Evolutionary conservation across 352 stramenopile genomes (phyloP), one percentile per base, ranked within the genome.

Genomic region (Phytopythium helicoides): DNA sequence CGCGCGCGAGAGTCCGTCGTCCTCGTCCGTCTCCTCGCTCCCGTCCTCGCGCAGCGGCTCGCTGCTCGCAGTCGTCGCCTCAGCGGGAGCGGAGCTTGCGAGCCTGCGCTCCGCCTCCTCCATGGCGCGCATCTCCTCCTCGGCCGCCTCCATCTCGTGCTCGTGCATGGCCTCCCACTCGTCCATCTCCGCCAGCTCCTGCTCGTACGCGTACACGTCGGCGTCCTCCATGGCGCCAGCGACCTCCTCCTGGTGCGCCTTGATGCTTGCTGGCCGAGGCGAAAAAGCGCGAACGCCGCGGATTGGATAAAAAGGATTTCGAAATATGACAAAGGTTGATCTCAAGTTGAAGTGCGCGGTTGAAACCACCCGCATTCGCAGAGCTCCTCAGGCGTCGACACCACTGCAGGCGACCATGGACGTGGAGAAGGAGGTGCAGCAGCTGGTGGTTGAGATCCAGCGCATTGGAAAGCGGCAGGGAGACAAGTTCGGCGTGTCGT

Each of bases 121-220:
- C 76, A 87, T 80, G 10, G 64, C 73, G 10, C 48, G 61, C 52
- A 89, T 68, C 63, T 76, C 76, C 44, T 90, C 83, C 46, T 90
- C 71, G 0, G 67, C 74, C 7, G 79, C 81, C 61, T 94, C 86
- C 66, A 94, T 86, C 57, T 90, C 83, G 46, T 88, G 69, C 18
- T 64, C 73, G 36, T 92, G 80, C 71, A 90, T 88, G n/a, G 62
- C 55, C 47, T 94, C 85, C 85, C 85, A 95, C 60, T 96, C 84
- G 42, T 94, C 82, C 55, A 74, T 64, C 56, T 85, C 77, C 22
- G 81, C 50, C 36, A 91, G 58, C 66, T 94, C 82, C 58, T 88
- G 69, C 66, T 94, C 79, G 60, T 80, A 89, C 64, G 81, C 77
- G 41, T 83, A 86, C 50, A 89, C 69, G 38, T 89, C 77, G 11